Conservation (phyloP, 768 basidiomycete species). For the Leccinellum albellum region DNA sequence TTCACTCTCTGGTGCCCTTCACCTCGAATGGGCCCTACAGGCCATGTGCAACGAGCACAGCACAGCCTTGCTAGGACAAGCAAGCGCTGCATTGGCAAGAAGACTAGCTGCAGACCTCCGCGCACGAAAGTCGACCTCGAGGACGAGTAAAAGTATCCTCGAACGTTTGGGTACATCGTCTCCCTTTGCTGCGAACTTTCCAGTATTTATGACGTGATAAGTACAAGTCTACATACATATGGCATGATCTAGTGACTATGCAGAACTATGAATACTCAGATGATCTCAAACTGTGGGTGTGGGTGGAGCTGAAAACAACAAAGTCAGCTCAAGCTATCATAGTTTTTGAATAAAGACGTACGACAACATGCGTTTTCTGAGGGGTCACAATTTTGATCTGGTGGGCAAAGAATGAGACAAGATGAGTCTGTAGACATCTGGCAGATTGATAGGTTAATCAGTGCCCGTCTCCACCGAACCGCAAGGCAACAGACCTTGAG, state of each 20-base stretch:
- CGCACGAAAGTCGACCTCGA: constrained; percentile 42
- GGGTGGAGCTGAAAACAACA: constrained; percentile 41
- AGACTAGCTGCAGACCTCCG: constrained; percentile 63
- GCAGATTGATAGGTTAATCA: constrained; percentile 3
- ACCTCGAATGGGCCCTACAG: constrained; percentile 67
- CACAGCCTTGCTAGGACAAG: constrained; percentile 54
- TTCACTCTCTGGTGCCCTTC: constrained; percentile 60
- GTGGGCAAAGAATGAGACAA: constrained; percentile 71
- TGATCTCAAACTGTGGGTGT: constrained; percentile 40
- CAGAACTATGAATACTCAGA: background rate
- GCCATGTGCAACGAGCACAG: constrained; percentile 46
- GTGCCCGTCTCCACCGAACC: background rate
- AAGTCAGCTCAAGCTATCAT: constrained; percentile 1
- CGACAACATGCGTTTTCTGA: constrained; percentile 76
- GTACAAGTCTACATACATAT: constrained; percentile 5
- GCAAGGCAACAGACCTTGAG: constrained; percentile 40
- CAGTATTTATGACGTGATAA: constrained; percentile 45
- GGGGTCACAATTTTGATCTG: constrained; percentile 64
- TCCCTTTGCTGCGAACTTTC: constrained; percentile 71
- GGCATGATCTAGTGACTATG: constrained; percentile 24
- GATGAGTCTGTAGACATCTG: constrained; percentile 52
- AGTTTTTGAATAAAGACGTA: constrained; percentile 38
- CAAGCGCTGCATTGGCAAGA: constrained; percentile 61
- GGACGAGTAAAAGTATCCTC: constrained; percentile 49
- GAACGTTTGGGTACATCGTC: constrained; percentile 60